phyloP scores from a whole-genome alignment of 2,329 filamentous ascomycete species.

The Penicillium sp. region DNA sequence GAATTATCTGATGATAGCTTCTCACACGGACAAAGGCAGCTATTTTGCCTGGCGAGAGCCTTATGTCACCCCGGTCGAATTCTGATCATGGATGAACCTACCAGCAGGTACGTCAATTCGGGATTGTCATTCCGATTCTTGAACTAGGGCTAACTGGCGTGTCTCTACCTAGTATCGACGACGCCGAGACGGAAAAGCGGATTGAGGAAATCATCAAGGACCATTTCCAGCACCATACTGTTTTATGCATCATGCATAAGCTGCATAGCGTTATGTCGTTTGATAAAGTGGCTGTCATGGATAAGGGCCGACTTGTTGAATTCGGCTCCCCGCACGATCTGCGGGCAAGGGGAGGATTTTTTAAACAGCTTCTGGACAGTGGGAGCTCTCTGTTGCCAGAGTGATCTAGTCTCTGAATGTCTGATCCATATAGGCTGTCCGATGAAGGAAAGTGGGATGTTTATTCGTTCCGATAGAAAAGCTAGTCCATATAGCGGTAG shows the following conservation, averaged over 20 bases:
- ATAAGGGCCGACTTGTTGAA: slow-evolving; percentile 26
- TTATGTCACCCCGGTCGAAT: slow-evolving; percentile 42
- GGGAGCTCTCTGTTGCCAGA: too few species aligned
- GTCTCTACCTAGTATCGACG: slow-evolving; percentile 41
- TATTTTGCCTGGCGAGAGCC: slow-evolving; percentile 57
- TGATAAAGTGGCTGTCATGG: slow-evolving; percentile 29
- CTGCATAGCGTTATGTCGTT: slow-evolving; percentile 38
- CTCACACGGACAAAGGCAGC: slow-evolving; percentile 54
- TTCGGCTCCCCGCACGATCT: slow-evolving; percentile 20
- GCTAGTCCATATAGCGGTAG: too few species aligned
- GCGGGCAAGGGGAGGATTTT: slow-evolving; percentile 17
- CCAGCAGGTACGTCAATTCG: slow-evolving; percentile 18
- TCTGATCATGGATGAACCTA: slow-evolving; percentile 25
- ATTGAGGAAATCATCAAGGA: slow-evolving; percentile 53
- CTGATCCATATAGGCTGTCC: too few species aligned
- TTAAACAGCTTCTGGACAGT: neutral
- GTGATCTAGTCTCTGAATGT: too few species aligned
- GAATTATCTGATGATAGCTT: slow-evolving; percentile 38
- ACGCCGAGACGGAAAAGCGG: slow-evolving; percentile 50
- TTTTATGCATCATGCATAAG: slow-evolving; percentile 53
- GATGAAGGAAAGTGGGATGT: too few species aligned
- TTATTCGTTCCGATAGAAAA: too few species aligned
- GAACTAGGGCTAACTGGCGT: neutral
- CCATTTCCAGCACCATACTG: slow-evolving; percentile 52
- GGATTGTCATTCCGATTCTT: too few species aligned